Conservation (phyloP, 208 protist species). For the Trypanosoma avium region DNA sequence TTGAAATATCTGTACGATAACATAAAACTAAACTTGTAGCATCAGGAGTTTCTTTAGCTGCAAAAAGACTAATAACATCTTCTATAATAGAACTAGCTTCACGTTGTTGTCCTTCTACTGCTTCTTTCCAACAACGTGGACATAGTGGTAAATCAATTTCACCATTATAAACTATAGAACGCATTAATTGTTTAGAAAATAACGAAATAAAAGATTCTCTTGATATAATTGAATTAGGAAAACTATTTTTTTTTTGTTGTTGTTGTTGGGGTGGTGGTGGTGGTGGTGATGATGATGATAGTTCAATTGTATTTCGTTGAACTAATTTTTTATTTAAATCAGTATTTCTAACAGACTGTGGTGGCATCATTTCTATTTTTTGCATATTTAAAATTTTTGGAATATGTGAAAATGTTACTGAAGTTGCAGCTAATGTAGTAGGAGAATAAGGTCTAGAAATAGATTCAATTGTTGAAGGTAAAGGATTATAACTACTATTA, state of each 20-base stretch:
- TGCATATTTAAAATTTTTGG: background rate
- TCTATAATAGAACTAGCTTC: conserved; percentile 1
- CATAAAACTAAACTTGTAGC: conserved; percentile 12
- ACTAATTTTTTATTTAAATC: too few relatives aligned
- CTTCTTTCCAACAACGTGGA: conserved; percentile 20
- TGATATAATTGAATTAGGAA: background rate
- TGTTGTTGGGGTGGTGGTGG: too few relatives aligned
- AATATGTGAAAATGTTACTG: background rate
- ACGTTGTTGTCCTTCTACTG: conserved; percentile 6
- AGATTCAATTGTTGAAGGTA: too few relatives aligned
- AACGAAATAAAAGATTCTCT: conserved; percentile 11
- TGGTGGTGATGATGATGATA: too few relatives aligned
- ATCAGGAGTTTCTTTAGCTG: background rate
- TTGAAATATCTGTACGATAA: background rate
- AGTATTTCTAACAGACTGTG: background rate
- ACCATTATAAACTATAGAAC: conserved; percentile 16
- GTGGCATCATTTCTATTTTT: conserved; percentile 5
- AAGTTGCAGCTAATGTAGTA: background rate
- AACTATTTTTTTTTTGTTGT: background rate
- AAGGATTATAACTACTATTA: too few relatives aligned
- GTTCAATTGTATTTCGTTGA: too few relatives aligned
- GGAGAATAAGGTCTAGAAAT: too few relatives aligned
- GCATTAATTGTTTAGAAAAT: conserved; percentile 14
- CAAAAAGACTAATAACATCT: conserved; percentile 7
- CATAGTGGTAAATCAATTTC: conserved; percentile 21